These are phyloP conservation scores for Elongisporangium prolatum DNA, from an alignment of 352 stramenopile species.

Conservation along the genomic window DNA sequence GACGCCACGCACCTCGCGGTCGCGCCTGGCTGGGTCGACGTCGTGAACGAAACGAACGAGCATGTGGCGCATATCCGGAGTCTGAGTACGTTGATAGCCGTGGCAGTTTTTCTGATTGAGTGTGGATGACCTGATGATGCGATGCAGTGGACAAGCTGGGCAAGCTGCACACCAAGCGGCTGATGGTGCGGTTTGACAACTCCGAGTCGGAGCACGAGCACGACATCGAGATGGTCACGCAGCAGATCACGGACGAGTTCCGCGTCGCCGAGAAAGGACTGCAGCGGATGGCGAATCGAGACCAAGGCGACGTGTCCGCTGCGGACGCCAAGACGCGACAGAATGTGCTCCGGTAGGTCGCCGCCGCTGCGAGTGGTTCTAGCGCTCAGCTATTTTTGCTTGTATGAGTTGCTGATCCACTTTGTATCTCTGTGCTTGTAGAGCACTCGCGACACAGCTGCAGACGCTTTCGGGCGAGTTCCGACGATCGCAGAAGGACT, in stretches of 20 bases:
- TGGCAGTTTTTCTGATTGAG: conserved; percentile 2
- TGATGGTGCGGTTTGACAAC: conserved; percentile 86
- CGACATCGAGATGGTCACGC: conserved; percentile 77
- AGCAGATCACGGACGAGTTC: conserved; percentile 81
- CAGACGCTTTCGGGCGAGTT: conserved; percentile 96
- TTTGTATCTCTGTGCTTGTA: conserved; percentile 11
- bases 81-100: conserved; percentile 52
- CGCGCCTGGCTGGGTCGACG: conserved; percentile 70
- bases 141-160: conserved; percentile 74
- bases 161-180: conserved; percentile 79
- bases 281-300: conserved; percentile 62
- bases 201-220: conserved; percentile 84
- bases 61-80: conserved; percentile 77
- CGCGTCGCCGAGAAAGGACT: conserved; percentile 71
- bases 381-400: neutral
- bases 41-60: conserved; percentile 76
- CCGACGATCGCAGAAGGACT: conserved; percentile 97
- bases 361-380: neutral
- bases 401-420: neutral
- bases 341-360: conserved; percentile 71
- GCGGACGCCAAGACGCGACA: conserved; percentile 81
- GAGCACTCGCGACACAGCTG: conserved; percentile 93
- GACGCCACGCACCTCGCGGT: conserved; percentile 31
- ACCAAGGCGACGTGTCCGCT: conserved; percentile 63
- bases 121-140: neutral